Evolutionary conservation across 371 early-diverging fungal genomes (phyloP), one percentile per base, ranked within the genome.

Genomic region (Batkoa obscura): DNA sequence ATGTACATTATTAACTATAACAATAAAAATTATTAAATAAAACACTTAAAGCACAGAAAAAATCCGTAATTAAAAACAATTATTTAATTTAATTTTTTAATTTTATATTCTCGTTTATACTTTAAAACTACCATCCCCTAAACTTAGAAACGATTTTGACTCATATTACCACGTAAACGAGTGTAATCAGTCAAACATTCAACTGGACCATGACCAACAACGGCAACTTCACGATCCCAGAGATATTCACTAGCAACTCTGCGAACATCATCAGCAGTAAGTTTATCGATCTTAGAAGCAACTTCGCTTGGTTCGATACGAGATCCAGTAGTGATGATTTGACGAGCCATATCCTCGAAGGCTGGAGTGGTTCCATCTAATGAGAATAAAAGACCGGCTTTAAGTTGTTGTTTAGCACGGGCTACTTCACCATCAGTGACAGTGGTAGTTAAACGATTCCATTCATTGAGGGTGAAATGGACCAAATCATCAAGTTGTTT

Each of bases 331-430:
- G 86, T 86, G 53, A 94, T 72, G 60, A 97, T 69, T 68, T 97
- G 98, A 59, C 94, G 83, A 49, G 96, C 96, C 72, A 97, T 93
- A 65, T 97, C 96, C 67, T 97, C 95, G 36, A 90, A 89, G 60
- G 92, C 78, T 33, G 91, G 81, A 0, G 91, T 88, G 57, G 89
- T 91, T 43, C 92, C 91, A 65, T 97, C 95, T 55, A 95, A 71
- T 61, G 82, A 74, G 43, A 94, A 74, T 32, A 95, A 74, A 30
- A 95, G 73, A 34, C 86, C 75, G 1, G 95, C 88, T 78, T 94
- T 97, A 66, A 97, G 81, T 73, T 94, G 94, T 73, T 92, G 91
- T 75, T 95, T 95, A 62, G 96, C 95, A 58, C 93, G 85, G 71
- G 88, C 87, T 12, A 97, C 88, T 72, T 95, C 97, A 58, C 77